Evolutionary conservation across 805 yeast species (phyloP).

Genomic region (Barnettozyma salicaria): DNA sequence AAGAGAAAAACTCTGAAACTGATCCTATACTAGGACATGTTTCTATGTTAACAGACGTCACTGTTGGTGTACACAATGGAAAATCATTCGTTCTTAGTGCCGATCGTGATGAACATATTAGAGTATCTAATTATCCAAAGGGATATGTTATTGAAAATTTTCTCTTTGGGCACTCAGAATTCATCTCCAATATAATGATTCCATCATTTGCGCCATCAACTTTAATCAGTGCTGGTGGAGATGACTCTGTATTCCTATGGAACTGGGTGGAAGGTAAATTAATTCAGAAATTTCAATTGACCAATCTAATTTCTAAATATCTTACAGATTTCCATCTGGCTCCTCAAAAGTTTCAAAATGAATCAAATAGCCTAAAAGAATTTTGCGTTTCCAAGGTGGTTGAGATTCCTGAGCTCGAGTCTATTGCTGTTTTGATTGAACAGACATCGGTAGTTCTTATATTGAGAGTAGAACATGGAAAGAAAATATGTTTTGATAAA

Average conservation of each 20-base stretch:
- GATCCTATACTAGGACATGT: slow-evolving; percentile 91
- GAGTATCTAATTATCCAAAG: slow-evolving; percentile 75
- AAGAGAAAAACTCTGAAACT: slow-evolving; percentile 36
- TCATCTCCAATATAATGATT: slow-evolving; percentile 60
- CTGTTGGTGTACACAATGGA: slow-evolving; percentile 37
- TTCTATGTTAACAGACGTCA: slow-evolving; percentile 84
- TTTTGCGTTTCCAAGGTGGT: slow-evolving; percentile 43
- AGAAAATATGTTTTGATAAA: slow-evolving; percentile 24
- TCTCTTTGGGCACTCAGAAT: slow-evolving; percentile 83
- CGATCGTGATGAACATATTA: slow-evolving; percentile 95
- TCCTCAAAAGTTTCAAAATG: slow-evolving; percentile 58
- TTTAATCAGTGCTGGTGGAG: slow-evolving; percentile 90
- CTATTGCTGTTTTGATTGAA: slow-evolving; percentile 44
- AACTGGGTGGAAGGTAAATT: slow-evolving; percentile 54
- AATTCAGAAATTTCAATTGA: slow-evolving; percentile 44
- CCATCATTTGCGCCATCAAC: slow-evolving; percentile 45
- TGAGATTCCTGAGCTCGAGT: slow-evolving; percentile 28
- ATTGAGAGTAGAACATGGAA: slow-evolving; percentile 21
- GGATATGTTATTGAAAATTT: slow-evolving; percentile 73
- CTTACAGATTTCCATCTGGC: slow-evolving; percentile 56
- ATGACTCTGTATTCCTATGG: slow-evolving; percentile 68
- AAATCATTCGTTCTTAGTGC: slow-evolving; percentile 61
- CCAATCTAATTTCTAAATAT: slow-evolving; percentile 35
- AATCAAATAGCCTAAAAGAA: slow-evolving; percentile 41
- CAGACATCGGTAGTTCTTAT: slow-evolving; percentile 40